Conservation (phyloP, 208 protist species). For the Lotmaria passim region DNA sequence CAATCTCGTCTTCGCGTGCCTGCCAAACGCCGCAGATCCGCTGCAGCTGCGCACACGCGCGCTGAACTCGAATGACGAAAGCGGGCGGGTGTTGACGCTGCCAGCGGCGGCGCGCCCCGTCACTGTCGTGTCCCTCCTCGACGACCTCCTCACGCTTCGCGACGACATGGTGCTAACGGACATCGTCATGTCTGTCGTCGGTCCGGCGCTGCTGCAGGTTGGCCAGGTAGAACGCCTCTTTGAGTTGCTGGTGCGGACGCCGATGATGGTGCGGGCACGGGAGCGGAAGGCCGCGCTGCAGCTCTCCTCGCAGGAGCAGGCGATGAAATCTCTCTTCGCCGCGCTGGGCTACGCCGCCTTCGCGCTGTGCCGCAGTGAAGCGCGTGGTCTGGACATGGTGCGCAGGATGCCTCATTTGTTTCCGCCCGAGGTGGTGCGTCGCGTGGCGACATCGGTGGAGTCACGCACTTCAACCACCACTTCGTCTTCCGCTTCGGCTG, state of each 20-base stretch:
- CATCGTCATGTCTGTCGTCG: constrained; percentile 57
- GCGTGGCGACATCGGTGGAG: constrained; percentile 28
- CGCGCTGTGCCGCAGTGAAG: constrained; percentile 28
- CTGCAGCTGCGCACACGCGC: not conserved
- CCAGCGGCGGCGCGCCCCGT: constrained; percentile 31
- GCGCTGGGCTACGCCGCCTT: constrained; percentile 59
- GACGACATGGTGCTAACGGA: constrained; percentile 80
- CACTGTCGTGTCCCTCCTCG: constrained; percentile 54
- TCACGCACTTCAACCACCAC: not conserved
- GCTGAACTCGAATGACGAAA: not conserved
- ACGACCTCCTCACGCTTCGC: constrained; percentile 60
- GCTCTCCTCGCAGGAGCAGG: constrained; percentile 10
- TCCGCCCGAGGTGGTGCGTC: constrained; percentile 55
- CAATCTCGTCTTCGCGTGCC: constrained; percentile 71
- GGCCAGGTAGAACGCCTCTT: constrained; percentile 58
- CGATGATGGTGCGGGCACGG: constrained; percentile 37
- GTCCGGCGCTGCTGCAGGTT: constrained; percentile 68
- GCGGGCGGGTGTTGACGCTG: constrained; percentile 21
- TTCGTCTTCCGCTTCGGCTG: not conserved
- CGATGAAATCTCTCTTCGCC: constrained; percentile 25
- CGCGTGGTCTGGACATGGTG: constrained; percentile 43
- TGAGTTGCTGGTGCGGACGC: constrained; percentile 59
- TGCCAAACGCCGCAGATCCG: constrained; percentile 23
- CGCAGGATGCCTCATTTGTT: constrained; percentile 66
- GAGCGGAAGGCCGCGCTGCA: constrained; percentile 32